Conservation (phyloP, 2,329 filamentous ascomycete species). For the Talaromyces funiculosus region DNA sequence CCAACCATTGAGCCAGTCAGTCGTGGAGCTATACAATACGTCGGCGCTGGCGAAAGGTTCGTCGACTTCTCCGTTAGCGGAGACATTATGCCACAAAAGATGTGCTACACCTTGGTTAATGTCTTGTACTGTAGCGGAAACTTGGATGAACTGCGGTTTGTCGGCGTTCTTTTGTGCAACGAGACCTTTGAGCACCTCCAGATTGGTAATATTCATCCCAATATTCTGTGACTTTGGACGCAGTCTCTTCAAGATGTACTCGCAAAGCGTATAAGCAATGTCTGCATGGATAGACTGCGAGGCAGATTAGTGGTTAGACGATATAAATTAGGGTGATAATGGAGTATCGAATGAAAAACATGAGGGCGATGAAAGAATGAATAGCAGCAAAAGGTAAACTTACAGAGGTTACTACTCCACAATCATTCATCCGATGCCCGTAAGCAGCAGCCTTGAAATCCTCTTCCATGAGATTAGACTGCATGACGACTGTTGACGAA, state of each 20-base stretch:
- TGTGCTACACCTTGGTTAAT: not conserved
- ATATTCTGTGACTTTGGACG: conserved; percentile 10
- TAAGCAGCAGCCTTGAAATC: conserved; percentile 13
- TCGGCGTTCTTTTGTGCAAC: conserved; percentile 39
- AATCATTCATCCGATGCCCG: conserved; percentile 19
- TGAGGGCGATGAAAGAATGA: too few species aligned
- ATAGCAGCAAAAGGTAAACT: too few species aligned
- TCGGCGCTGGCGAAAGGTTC: conserved; percentile 24
- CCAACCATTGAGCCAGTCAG: conserved; percentile 24
- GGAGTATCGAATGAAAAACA: too few species aligned
- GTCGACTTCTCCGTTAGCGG: conserved; percentile 14
- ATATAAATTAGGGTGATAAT: too few species aligned
- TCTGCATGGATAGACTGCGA: conserved; percentile 19
- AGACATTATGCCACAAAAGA: conserved; percentile 25
- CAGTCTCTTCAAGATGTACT: conserved; percentile 17
- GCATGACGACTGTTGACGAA: conserved; percentile 2
- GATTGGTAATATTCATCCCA: conserved; percentile 18
- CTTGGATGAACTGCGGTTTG: conserved; percentile 13
- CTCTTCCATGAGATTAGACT: conserved; percentile 16
- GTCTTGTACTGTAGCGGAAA: conserved; percentile 36
- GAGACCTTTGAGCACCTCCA: conserved; percentile 39
- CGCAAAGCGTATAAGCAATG: conserved; percentile 21
- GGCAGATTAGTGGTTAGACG: too few species aligned
- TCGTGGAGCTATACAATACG: conserved; percentile 18
- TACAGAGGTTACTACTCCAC: conserved; percentile 9